These are phyloP conservation scores for Cryptosporidium sp. DNA, from an alignment of 169 alveolate species.

Conservation along the genomic window DNA sequence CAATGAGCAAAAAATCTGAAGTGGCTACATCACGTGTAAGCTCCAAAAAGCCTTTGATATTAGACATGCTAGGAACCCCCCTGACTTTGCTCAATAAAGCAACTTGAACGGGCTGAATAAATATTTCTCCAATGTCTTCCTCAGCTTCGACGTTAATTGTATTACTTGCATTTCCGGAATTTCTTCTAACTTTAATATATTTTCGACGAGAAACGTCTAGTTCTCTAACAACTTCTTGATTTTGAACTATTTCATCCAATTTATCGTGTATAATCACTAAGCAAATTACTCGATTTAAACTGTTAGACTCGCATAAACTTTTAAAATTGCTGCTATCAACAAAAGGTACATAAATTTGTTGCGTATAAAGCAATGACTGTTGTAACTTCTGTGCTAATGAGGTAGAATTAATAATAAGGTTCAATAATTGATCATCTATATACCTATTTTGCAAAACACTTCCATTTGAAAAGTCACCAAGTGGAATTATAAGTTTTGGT, in stretches of 20 bases:
- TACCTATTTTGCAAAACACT: not conserved
- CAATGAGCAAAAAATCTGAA: slow-evolving; percentile 18
- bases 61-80: slow-evolving; percentile 29
- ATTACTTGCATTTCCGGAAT: not conserved
- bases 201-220: slow-evolving; percentile 6
- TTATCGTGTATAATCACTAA: slow-evolving; percentile 28
- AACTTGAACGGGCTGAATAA: slow-evolving; percentile 56
- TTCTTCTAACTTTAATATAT: slow-evolving; percentile 7
- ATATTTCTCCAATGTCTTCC: slow-evolving; percentile 21
- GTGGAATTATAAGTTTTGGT: slow-evolving; percentile 34
- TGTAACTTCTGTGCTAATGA: slow-evolving; percentile 15
- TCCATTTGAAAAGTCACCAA: slow-evolving; percentile 23
- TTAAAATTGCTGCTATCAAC: slow-evolving; percentile 32
- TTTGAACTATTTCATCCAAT: not conserved
- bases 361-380: slow-evolving; percentile 21
- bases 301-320: slow-evolving; percentile 53
- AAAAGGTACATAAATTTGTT: slow-evolving; percentile 50
- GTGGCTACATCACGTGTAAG: not conserved
- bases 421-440: not conserved
- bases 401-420: not conserved
- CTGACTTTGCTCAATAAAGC: not conserved
- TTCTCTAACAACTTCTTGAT: not conserved
- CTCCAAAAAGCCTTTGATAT: slow-evolving; percentile 56
- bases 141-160: not conserved
- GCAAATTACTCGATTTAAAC: slow-evolving; percentile 42